A percentile compares a stretch with the other conserved stretches of the same genome.
Evolutionary conservation across 352 stramenopile species (phyloP).

Genomic region (Phytophthora meadii): DNA sequence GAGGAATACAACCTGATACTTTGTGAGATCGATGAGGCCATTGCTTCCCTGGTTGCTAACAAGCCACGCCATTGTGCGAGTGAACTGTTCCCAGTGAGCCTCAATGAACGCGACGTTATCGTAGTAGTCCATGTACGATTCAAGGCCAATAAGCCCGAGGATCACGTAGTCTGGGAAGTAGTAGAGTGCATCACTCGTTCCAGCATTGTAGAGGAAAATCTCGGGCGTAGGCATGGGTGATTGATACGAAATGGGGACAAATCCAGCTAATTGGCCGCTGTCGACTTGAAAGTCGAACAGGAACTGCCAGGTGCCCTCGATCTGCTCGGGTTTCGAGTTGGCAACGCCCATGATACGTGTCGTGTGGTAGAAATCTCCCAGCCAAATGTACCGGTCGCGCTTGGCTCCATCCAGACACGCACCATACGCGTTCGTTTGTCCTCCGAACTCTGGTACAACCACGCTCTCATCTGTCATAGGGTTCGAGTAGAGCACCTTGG

Average conservation of each 20-base stretch:
- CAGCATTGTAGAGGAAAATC: slow-evolving; percentile 38
- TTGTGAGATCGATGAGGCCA: slow-evolving; percentile 35
- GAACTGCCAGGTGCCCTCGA: slow-evolving; percentile 37
- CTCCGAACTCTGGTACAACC: slow-evolving; percentile 32
- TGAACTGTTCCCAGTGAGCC: slow-evolving; percentile 32
- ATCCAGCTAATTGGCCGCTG: slow-evolving; percentile 27
- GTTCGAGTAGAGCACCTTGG: slow-evolving; percentile 38
- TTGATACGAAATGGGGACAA: slow-evolving; percentile 36
- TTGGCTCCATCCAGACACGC: slow-evolving; percentile 39
- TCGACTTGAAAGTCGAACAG: slow-evolving; percentile 33
- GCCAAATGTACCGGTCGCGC: slow-evolving; percentile 42
- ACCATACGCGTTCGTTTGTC: slow-evolving; percentile 33
- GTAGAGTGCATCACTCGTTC: slow-evolving; percentile 15
- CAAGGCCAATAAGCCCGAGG: slow-evolving; percentile 36
- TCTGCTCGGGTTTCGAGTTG: slow-evolving; percentile 36
- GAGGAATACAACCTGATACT: slow-evolving; percentile 33
- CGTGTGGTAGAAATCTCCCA: slow-evolving; percentile 44
- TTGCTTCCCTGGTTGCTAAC: slow-evolving; percentile 22
- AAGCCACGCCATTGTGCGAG: slow-evolving; percentile 25
- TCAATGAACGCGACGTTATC: slow-evolving; percentile 26
- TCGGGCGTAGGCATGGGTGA: slow-evolving; percentile 36
- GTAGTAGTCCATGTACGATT: slow-evolving; percentile 46
- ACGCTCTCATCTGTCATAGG: slow-evolving; percentile 33
- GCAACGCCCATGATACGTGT: slow-evolving; percentile 37
- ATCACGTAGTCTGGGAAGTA: slow-evolving; percentile 44